Conservation (phyloP, 345 rosid species). For the Acer campestre region DNA sequence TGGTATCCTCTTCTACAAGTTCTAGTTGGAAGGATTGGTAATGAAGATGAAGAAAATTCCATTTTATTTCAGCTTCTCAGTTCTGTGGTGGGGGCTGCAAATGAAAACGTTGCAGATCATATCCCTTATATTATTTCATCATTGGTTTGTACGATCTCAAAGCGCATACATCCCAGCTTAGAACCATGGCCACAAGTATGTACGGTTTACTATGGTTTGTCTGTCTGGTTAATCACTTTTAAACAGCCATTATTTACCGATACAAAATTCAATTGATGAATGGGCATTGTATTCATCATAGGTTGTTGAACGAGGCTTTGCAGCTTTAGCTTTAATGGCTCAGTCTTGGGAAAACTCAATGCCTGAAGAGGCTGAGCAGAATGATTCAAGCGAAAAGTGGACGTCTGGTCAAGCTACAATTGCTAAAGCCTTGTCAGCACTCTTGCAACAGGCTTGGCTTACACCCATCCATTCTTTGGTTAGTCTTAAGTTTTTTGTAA, state of each 20-base stretch:
- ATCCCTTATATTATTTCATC: slow-evolving; percentile 69
- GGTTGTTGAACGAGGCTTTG: slow-evolving; percentile 75
- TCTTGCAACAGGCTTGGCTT: slow-evolving; percentile 83
- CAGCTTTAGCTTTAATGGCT: slow-evolving; percentile 66
- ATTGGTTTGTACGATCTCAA: slow-evolving; percentile 49
- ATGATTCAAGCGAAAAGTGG: slow-evolving; percentile 49
- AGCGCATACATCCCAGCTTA: slow-evolving; percentile 45
- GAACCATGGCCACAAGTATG: slow-evolving; percentile 80
- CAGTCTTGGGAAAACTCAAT: slow-evolving; percentile 64
- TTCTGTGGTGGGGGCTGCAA: slow-evolving; percentile 66
- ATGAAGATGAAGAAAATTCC: slow-evolving; percentile 65
- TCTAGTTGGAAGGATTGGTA: slow-evolving; percentile 64
- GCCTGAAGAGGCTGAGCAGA: slow-evolving; percentile 52
- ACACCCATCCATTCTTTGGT: slow-evolving; percentile 39
- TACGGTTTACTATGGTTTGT: slow-evolving; percentile 22
- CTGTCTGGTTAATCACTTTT: slow-evolving; percentile 13
- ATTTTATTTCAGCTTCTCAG: slow-evolving; percentile 70
- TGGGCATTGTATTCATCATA: slow-evolving; percentile 26
- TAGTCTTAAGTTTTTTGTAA: slow-evolving; percentile 29
- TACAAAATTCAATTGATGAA: slow-evolving; percentile 14
- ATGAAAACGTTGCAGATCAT: slow-evolving; percentile 56
- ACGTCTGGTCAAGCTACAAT: slow-evolving; percentile 57
- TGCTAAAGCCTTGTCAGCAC: slow-evolving; percentile 62
- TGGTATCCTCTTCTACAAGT: slow-evolving; percentile 81
- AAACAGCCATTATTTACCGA: slow-evolving; percentile 8